phyloP scores from a whole-genome alignment of 345 rosid species.

The Pistacia vera region DNA sequence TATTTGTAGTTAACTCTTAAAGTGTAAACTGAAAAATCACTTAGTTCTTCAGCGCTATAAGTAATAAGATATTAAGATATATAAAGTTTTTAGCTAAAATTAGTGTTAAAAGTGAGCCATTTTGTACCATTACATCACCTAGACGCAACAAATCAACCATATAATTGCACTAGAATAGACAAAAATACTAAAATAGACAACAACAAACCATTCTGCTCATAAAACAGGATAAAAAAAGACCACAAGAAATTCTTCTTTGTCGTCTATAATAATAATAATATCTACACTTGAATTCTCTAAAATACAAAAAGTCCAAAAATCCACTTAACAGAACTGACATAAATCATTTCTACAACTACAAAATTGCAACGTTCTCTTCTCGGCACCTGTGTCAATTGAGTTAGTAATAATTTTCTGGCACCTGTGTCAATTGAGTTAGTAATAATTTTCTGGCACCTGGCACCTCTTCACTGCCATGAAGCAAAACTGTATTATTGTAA shows the following conservation, averaged over 20 bases:
- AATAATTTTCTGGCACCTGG: neutral
- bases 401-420: neutral
- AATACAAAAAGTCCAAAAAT: neutral
- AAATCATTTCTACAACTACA: neutral
- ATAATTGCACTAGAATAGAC: too few species aligned
- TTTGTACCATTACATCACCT: neutral
- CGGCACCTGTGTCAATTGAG: neutral
- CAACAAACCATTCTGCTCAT: neutral
- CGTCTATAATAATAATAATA: too few species aligned
- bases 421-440: neutral
- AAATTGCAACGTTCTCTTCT: too few species aligned
- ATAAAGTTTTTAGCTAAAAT: too few species aligned
- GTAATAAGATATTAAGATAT: too few species aligned
- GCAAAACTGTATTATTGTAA: neutral
- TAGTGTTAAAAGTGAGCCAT: too few species aligned
- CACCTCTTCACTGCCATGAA: neutral
- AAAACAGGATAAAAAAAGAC: neutral
- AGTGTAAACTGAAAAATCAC: too few species aligned
- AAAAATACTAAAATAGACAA: too few species aligned
- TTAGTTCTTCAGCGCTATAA: too few species aligned
- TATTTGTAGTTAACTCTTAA: too few species aligned
- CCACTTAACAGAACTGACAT: neutral
- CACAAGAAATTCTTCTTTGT: neutral
- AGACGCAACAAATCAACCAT: too few species aligned
- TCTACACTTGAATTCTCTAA: neutral